Base-by-base conservation (phyloP, 2,329 filamentous ascomycete species). In the Cordyceps cicadae region DNA sequence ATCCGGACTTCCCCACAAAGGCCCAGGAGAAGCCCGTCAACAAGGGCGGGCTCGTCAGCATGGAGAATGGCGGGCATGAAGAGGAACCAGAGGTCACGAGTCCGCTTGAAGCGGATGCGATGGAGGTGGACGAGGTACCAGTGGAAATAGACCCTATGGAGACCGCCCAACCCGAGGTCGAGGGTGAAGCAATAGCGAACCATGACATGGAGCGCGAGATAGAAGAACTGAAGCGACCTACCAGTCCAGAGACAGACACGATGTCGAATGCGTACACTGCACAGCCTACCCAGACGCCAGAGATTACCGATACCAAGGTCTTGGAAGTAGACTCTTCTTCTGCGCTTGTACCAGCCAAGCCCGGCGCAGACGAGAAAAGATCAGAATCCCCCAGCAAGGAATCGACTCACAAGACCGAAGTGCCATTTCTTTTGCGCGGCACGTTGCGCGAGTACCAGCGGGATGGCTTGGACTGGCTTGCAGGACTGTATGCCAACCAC, bases 401-500 rank as follows among this genome's bases (percentile, higher is more conserved):
- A n/a, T 69, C 71, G 2, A 69, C 68, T 0, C 78, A 80, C 62
- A 89, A 87, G 66, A 92, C 87, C 0, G 86, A 89, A 8, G 83
- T 94, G 12, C 92, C 92, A 0, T 88, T 91, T 63, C 81, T 99
- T 12, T 78, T 97, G 0, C 87, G 94, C 54, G 94, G 94, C 21
- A 96, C 86, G 0, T 77, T 99, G 12, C 89, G 95, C 71, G 93
- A 96, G 71, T 99, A 99, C 70, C 94, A 99, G 68, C 94, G 97
- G 69, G 90, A 90, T 69, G 95, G 94, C n/a, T 77, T 99, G 8
- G 94, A 99, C 71, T 99, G 94, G 94, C 85, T 99, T 52, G 92
- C 92, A 2, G 90, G 92, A 0, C 81, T 99, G 1, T 97, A 99
- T 71, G 87, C 87, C 17, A 95, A 94, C 65, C 88, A 89, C 64